Evolutionary conservation across 768 basidiomycete genomes (phyloP), one percentile per base, ranked within the genome.

Genomic region (Auricularia heimuer): DNA sequence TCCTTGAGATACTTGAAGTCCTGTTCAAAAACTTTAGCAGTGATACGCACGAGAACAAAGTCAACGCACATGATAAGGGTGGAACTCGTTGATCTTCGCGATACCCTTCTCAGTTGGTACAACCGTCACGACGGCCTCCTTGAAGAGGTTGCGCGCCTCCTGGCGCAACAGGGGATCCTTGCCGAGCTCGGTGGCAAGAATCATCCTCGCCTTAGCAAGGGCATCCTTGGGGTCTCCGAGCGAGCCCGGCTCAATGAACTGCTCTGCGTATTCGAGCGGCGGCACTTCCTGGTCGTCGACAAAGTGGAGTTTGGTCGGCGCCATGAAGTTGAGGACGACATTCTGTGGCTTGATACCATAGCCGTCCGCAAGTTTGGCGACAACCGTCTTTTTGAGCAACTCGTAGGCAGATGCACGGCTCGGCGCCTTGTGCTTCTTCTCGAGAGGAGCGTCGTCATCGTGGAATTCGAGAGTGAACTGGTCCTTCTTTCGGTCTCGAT

Each of bases 1-100:
- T 88, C 81, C 34, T 81, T 78, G 35, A 98, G 82, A 76, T 98
- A 98, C 80, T 98, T 98, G 83, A 98, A 98, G 70, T 85, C 87
- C 96, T 99, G 70, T 10, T 10, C 63, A 61, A 16, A 67, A 34
- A 14, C 65, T 39, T 64, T 12, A 67, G 66, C 61, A 10, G 47
- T 39, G 34, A 51, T 24, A 51, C 21, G 56, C 33, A 24, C 29
- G 24, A 29, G 24, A 33, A 24, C 54, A 85, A 4, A 1, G 18
- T 16, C 37, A 21, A 73, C 78, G 65, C 62, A 80, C 81, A 67
- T 77, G 76, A 69, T 78, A 81, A 3, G 78, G 73, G 67, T 82
- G 80, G 63, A 75, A 74, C 45, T 78, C 71, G 66, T 82, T 80
- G 37, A 82, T 81, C 63, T 79, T 77, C 34, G 68, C 68, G 67